A percentile compares a stretch with the other conserved stretches of the same genome.
These are phyloP conservation scores for Ilex aquifolium DNA, from an alignment of 257 asterid species.

Conservation along the genomic window DNA sequence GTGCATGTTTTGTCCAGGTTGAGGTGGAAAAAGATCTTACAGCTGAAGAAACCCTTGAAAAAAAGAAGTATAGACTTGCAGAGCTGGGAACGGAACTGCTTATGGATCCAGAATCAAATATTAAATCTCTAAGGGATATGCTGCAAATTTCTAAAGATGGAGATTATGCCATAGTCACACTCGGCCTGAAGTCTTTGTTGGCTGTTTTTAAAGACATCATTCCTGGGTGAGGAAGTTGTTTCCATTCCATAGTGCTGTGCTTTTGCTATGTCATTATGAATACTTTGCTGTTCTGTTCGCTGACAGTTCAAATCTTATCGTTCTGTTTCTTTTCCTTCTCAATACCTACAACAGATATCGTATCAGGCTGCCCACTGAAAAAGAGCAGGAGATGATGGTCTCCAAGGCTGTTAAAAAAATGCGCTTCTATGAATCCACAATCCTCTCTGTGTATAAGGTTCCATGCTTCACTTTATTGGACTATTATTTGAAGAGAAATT, in stretches of 20 bases:
- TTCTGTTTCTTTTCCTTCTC: slow-evolving; percentile 10
- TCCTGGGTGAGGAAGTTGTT: slow-evolving; percentile 68
- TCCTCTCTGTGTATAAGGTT: slow-evolving; percentile 87
- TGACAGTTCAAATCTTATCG: no score
- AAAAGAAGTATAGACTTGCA: slow-evolving; percentile 70
- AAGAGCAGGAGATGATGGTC: slow-evolving; percentile 91
- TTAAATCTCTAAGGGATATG: slow-evolving; percentile 77
- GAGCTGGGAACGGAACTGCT: slow-evolving; percentile 87
- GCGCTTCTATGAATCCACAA: slow-evolving; percentile 74
- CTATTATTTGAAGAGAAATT: not conserved
- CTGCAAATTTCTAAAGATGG: slow-evolving; percentile 71
- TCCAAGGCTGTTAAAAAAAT: slow-evolving; percentile 74
- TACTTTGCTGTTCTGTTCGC: not conserved
- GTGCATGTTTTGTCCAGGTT: slow-evolving; percentile 34
- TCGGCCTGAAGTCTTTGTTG: slow-evolving; percentile 75
- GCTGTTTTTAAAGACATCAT: slow-evolving; percentile 94
- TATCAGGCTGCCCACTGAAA: slow-evolving; percentile 89
- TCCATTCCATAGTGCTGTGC: no score
- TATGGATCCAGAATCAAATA: slow-evolving; percentile 84
- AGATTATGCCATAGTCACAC: slow-evolving; percentile 48
- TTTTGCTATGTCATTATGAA: not conserved
- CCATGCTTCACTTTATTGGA: not conserved
- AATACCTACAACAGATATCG: slow-evolving; percentile 58
- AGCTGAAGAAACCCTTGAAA: slow-evolving; percentile 69
- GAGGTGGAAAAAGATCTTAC: slow-evolving; percentile 78